These are phyloP conservation scores for Hypoxylon rubiginosum DNA, from an alignment of 2,329 filamentous ascomycete species.

Conservation along the genomic window DNA sequence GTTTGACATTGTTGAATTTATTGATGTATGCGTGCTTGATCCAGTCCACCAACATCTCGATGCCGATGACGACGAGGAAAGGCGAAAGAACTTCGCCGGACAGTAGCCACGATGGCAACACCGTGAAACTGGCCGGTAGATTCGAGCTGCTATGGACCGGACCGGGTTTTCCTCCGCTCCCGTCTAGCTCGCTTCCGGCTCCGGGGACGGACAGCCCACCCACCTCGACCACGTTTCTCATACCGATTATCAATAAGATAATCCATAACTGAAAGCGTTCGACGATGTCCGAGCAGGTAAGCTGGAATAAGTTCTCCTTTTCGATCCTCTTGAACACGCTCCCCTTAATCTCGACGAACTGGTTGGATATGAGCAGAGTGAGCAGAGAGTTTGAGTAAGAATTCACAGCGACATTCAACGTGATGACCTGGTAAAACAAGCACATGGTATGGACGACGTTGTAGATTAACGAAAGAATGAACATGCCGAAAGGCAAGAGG, in stretches of 20 bases:
- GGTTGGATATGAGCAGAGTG: conserved; percentile 93
- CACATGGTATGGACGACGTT: conserved; percentile 89
- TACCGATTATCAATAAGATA: conserved; percentile 95
- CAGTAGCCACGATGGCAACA: conserved; percentile 82
- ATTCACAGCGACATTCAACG: conserved; percentile 97
- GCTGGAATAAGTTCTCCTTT: conserved; percentile 96
- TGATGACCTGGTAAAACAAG: conserved; percentile 97
- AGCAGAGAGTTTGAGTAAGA: conserved; percentile 97
- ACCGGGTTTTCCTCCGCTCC: conserved; percentile 65
- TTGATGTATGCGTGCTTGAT: conserved; percentile 98
- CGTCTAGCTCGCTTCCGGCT: conserved; percentile 62
- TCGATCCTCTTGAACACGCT: conserved; percentile 99
- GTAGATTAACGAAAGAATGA: conserved; percentile 86
- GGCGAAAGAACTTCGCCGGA: conserved; percentile 91
- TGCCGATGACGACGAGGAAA: conserved; percentile 93
- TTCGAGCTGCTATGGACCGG: conserved; percentile 79
- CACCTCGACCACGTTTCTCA: conserved; percentile 96
- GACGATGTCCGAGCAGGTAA: conserved; percentile 96
- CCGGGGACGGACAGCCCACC: conserved; percentile 80
- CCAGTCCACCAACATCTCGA: conserved; percentile 96
- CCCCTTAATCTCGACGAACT: conserved; percentile 98
- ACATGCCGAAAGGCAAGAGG: conserved; percentile 90
- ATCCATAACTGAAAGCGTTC: conserved; percentile 98
- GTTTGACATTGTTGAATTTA: conserved; percentile 98
- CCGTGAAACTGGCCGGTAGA: conserved; percentile 89